Evolutionary conservation across 768 basidiomycete genomes (phyloP).

Genomic region (Cantharellus anzutake): DNA sequence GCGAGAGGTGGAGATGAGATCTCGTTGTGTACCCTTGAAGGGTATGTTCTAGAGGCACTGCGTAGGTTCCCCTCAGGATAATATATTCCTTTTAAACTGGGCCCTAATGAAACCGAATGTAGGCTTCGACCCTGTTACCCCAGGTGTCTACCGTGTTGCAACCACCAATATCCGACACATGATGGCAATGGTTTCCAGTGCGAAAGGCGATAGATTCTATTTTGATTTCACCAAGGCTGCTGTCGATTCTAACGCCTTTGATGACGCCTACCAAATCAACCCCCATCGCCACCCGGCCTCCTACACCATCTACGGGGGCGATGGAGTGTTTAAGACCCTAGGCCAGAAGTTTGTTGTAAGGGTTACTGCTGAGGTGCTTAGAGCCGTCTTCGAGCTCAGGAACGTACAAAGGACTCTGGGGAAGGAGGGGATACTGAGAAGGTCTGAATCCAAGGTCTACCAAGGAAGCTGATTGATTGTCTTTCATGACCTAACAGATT

Average conservation of each 20-base stretch:
- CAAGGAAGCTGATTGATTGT: too few relatives aligned
- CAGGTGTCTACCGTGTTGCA: background rate
- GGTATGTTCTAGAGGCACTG: constrained; percentile 1
- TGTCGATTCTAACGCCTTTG: background rate
- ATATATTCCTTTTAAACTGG: background rate
- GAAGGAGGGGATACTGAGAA: background rate
- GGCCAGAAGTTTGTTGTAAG: background rate
- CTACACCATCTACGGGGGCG: background rate
- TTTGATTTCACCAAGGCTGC: background rate
- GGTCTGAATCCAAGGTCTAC: background rate
- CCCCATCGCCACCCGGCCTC: background rate
- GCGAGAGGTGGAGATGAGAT: background rate
- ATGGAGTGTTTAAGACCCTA: background rate
- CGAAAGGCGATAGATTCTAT: background rate
- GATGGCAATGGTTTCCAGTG: background rate
- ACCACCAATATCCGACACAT: background rate
- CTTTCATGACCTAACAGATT: too few relatives aligned
- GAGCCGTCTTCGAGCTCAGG: background rate
- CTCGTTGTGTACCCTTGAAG: background rate
- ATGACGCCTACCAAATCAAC: background rate
- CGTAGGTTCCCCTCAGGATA: background rate
- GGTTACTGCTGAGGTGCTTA: background rate
- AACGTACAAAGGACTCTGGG: background rate
- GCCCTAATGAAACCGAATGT: background rate
- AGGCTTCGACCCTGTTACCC: constrained; percentile 1